Conservation (phyloP, 2,329 filamentous ascomycete species). For the Xylaria sp. region DNA sequence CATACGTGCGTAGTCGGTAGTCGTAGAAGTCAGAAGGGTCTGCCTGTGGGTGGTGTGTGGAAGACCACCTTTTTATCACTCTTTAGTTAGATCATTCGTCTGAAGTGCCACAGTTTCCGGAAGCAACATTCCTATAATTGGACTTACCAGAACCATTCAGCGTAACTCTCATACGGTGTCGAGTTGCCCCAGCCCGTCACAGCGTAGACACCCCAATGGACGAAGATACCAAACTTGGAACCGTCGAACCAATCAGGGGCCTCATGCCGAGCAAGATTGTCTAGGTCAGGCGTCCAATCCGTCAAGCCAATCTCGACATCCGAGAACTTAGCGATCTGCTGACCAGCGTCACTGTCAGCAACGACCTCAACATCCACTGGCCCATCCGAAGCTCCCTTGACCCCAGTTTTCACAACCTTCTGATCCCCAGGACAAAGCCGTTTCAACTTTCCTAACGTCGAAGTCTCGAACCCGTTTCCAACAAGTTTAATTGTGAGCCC, state of each 20-base stretch:
- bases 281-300: constrained; percentile 49
- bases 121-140: neutral
- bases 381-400: constrained; percentile 46
- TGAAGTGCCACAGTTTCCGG: neutral
- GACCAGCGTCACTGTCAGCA: constrained; percentile 34
- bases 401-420: constrained; percentile 52
- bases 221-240: constrained; percentile 68
- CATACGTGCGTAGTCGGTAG: constrained; percentile 62
- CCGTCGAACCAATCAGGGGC: constrained; percentile 64
- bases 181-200: constrained; percentile 66
- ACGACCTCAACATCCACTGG: constrained; percentile 41
- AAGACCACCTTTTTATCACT: constrained; percentile 42
- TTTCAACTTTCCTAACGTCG: constrained; percentile 53
- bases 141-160: constrained; percentile 62
- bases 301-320: constrained; percentile 49
- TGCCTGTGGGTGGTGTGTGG: constrained; percentile 53
- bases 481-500: constrained; percentile 48
- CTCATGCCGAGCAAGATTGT: constrained; percentile 53
- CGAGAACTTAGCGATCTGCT: constrained; percentile 20
- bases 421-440: constrained; percentile 57
- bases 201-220: constrained; percentile 67
- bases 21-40: constrained; percentile 57
- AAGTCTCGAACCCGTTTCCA: constrained; percentile 55
- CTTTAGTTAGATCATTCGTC: constrained; percentile 7
- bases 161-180: constrained; percentile 53